Evolutionary conservation across 2,329 filamentous ascomycete species (phyloP).

Genomic region (Atkinsonella texensis): DNA sequence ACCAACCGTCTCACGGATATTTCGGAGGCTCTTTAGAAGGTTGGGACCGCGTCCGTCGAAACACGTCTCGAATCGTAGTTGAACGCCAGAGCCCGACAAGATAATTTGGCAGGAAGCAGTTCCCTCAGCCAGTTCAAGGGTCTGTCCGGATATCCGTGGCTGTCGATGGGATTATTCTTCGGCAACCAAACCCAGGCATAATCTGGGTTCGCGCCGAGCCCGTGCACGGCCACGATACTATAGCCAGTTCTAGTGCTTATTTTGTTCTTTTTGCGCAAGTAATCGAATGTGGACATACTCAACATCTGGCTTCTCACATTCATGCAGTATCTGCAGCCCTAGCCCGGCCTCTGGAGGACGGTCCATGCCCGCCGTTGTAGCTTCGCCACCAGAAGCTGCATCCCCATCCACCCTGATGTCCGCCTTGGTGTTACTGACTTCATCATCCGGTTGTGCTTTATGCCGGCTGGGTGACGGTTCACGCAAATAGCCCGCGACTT

Average conservation of each 20-base stretch:
- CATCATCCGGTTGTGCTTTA: too few relatives aligned
- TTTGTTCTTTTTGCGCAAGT: neutral
- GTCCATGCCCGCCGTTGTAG: neutral
- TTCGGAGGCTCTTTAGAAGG: too few relatives aligned
- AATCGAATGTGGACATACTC: neutral
- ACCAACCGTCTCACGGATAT: too few relatives aligned
- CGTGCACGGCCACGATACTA: constrained; percentile 7
- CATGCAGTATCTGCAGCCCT: neutral
- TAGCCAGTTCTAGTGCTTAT: neutral
- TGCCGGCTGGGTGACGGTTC: too few relatives aligned
- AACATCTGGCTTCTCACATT: neutral
- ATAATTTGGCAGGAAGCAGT: constrained; percentile 1
- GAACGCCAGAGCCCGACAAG: constrained; percentile 5
- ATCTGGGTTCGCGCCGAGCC: constrained; percentile 7
- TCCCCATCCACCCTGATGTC: too few relatives aligned
- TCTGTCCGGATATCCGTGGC: constrained; percentile 3
- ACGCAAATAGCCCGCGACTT: too few relatives aligned
- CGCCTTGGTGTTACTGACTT: too few relatives aligned
- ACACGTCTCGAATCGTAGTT: constrained; percentile 5
- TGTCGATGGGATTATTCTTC: constrained; percentile 6
- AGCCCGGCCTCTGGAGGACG: neutral
- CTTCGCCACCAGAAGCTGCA: too few relatives aligned
- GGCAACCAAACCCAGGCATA: constrained; percentile 8
- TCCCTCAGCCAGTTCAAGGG: constrained; percentile 3
- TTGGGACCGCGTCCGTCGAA: neutral